A percentile compares a stretch with the other conserved stretches of the same genome.
Evolutionary conservation across 2,329 filamentous ascomycete species (phyloP).

Genomic region (Fusarium praegraminearum): DNA sequence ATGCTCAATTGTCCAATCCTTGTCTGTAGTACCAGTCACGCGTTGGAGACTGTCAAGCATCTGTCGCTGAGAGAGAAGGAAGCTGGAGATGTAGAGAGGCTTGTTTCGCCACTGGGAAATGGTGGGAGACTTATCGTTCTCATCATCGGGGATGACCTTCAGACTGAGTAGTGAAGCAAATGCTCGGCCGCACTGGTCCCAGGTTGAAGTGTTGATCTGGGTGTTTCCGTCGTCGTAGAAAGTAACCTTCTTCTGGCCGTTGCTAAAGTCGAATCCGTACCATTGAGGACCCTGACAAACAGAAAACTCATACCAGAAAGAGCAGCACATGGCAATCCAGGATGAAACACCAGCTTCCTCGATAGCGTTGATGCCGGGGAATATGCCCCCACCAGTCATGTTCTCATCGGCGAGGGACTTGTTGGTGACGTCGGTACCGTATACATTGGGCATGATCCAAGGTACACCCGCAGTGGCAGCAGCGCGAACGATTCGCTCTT

Average conservation of each 20-base stretch:
- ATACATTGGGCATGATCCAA: slow-evolving; percentile 68
- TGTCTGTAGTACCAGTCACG: slow-evolving; percentile 67
- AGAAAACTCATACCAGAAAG: slow-evolving; percentile 68
- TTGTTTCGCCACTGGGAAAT: slow-evolving; percentile 56
- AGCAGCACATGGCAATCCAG: slow-evolving; percentile 65
- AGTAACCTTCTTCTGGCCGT: slow-evolving; percentile 53
- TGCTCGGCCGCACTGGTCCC: slow-evolving; percentile 67
- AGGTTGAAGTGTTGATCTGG: slow-evolving; percentile 69
- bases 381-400: slow-evolving; percentile 41
- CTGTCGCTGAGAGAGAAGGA: slow-evolving; percentile 70
- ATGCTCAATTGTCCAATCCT: slow-evolving; percentile 62
- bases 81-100: slow-evolving; percentile 65
- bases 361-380: slow-evolving; percentile 53
- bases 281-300: slow-evolving; percentile 54
- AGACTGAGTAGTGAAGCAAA: slow-evolving; percentile 63
- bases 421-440: slow-evolving; percentile 55
- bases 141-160: slow-evolving; percentile 58
- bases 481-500: slow-evolving; percentile 64
- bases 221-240: slow-evolving; percentile 69
- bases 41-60: slow-evolving; percentile 72
- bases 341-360: slow-evolving; percentile 55
- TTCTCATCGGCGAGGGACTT: slow-evolving; percentile 54
- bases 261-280: slow-evolving; percentile 63
- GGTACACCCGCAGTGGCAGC: slow-evolving; percentile 66
- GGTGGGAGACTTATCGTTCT: slow-evolving; percentile 50